These are phyloP conservation scores for Boletus sp. DNA, from an alignment of 768 basidiomycete genomes.

Conservation along the genomic window DNA sequence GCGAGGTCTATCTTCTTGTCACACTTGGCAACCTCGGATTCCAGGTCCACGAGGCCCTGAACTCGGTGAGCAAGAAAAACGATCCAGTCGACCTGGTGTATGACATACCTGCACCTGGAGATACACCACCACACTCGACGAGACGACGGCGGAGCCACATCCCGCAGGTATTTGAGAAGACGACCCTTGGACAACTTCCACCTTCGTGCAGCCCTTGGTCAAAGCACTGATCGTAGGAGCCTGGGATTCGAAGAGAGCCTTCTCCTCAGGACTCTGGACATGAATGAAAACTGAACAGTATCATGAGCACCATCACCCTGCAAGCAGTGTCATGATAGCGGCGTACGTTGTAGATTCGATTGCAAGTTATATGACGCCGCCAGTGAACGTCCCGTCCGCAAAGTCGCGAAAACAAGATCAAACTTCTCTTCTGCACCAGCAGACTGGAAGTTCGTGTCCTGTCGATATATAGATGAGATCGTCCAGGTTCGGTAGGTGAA, in stretches of 20 bases:
- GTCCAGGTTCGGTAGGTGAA: neutral
- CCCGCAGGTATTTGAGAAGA: constrained; percentile 67
- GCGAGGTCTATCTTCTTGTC: constrained; percentile 86
- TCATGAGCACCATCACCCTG: neutral
- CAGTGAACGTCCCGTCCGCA: constrained; percentile 51
- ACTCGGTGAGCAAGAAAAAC: neutral
- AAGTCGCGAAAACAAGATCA: constrained; percentile 76
- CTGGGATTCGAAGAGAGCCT: constrained; percentile 69
- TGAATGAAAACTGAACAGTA: constrained; percentile 63
- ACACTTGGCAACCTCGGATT: constrained; percentile 83
- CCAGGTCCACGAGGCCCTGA: constrained; percentile 88
- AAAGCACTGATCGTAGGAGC: constrained; percentile 72
- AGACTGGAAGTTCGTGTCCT: constrained; percentile 64
- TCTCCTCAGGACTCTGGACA: constrained; percentile 60
- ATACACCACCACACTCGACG: constrained; percentile 70
- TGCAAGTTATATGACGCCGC: constrained; percentile 87
- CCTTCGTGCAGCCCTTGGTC: constrained; percentile 84
- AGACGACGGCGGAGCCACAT: constrained; percentile 82
- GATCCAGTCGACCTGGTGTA: neutral
- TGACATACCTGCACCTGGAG: constrained; percentile 78
- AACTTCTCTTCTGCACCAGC: constrained; percentile 80
- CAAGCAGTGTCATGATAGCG: neutral
- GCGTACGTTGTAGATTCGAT: constrained; percentile 52
- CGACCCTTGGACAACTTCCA: constrained; percentile 60
- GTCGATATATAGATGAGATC: neutral